phyloP scores from a whole-genome alignment of 805 yeast species.

The Brettanomyces anomalus region DNA sequence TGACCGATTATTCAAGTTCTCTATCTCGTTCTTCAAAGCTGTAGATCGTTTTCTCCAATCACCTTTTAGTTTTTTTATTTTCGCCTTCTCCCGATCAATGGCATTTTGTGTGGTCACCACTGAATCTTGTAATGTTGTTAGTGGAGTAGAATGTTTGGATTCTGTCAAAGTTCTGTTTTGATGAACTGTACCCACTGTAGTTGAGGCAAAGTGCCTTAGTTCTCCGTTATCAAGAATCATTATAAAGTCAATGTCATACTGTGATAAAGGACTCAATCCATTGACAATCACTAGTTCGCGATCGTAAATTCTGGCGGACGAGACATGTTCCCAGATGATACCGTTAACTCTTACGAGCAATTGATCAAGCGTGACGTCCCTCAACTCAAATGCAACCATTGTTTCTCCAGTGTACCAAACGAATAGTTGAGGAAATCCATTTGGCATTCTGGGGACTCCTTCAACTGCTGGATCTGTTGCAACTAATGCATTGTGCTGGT shows the following conservation, averaged over 20 bases:
- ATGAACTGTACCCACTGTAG: conserved; percentile 28
- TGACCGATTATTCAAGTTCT: conserved; percentile 35
- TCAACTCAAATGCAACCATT: conserved; percentile 40
- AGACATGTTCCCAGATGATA: conserved; percentile 59
- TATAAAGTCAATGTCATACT: conserved; percentile 47
- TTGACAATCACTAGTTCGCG: conserved; percentile 49
- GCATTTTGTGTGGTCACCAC: conserved; percentile 55
- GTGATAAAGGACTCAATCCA: conserved; percentile 57
- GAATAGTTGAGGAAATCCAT: conserved; percentile 26
- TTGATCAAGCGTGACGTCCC: conserved; percentile 33
- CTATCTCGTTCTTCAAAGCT: conserved; percentile 48
- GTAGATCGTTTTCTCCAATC: conserved; percentile 49
- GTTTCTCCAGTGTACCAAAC: conserved; percentile 45
- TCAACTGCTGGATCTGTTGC: conserved; percentile 22
- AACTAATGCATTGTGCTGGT: conserved; percentile 28
- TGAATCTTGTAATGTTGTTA: conserved; percentile 56
- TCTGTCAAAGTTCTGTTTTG: conserved; percentile 24
- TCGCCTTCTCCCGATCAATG: conserved; percentile 47
- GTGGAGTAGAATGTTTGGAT: conserved; percentile 37
- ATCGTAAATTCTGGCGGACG: conserved; percentile 37
- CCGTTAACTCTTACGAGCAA: conserved; percentile 50
- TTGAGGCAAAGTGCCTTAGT: conserved; percentile 21
- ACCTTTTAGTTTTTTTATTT: conserved; percentile 45
- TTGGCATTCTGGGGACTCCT: conserved; percentile 19
- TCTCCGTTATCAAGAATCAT: conserved; percentile 25